These are phyloP conservation scores for Aspergillus sp. DNA, from an alignment of 2,329 filamentous ascomycete species.

Conservation along the genomic window DNA sequence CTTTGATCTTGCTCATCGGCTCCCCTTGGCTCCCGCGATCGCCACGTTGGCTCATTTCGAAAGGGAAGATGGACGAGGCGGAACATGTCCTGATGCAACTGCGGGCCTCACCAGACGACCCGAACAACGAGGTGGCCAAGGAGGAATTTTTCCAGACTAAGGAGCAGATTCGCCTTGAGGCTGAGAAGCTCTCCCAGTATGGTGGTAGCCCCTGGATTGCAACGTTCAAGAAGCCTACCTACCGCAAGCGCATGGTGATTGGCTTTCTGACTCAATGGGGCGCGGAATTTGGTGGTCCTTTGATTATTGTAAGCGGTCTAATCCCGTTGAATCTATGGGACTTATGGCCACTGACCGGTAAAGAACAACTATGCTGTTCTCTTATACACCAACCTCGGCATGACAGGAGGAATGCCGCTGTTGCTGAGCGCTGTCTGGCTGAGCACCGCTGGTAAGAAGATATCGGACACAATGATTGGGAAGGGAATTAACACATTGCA, in stretches of 20 bases:
- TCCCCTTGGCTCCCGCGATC: conserved; percentile 40
- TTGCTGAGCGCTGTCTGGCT: conserved; percentile 39
- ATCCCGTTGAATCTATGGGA: background rate
- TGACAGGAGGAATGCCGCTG: conserved; percentile 36
- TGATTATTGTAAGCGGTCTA: conserved; percentile 41
- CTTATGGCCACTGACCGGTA: conserved; percentile 1
- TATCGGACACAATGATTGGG: background rate
- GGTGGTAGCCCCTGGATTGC: conserved; percentile 41
- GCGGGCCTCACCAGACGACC: conserved; percentile 31
- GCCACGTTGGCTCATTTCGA: conserved; percentile 44
- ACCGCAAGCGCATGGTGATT: conserved; percentile 45
- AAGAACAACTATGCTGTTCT: conserved; percentile 43
- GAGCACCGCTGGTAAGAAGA: conserved; percentile 35
- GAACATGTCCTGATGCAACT: conserved; percentile 36
- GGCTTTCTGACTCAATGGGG: conserved; percentile 48
- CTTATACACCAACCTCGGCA: conserved; percentile 38
- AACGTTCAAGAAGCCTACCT: conserved; percentile 40
- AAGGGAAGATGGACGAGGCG: conserved; percentile 41
- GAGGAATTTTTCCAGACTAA: conserved; percentile 43
- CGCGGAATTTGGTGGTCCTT: conserved; percentile 45
- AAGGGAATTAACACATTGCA: conserved; percentile 9
- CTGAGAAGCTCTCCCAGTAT: conserved; percentile 32
- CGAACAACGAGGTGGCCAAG: conserved; percentile 35
- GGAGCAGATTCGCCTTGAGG: conserved; percentile 40
- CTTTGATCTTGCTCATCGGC: conserved; percentile 34